Conservation (phyloP, 768 basidiomycete genomes). For the Naganishia vishniacii region DNA sequence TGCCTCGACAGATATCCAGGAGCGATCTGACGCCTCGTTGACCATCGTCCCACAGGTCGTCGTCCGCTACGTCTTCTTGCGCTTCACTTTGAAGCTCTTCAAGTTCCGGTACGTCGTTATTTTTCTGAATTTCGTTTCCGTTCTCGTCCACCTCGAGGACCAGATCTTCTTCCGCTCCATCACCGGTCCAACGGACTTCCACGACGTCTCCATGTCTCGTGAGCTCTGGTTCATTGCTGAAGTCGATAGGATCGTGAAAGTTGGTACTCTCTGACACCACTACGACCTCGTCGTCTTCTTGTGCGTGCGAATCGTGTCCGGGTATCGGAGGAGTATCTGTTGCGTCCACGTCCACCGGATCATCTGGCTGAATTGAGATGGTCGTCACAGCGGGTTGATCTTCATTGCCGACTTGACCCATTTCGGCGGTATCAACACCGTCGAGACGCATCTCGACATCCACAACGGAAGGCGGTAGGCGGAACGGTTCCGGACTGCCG, state of each 20-base stretch:
- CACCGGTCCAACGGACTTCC: slow-evolving; percentile 6
- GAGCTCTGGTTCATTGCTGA: slow-evolving; percentile 2
- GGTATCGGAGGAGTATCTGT: background rate
- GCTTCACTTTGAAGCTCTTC: no score
- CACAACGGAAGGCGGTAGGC: background rate
- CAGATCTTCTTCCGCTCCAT: background rate
- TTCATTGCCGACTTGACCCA: background rate
- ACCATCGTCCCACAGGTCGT: slow-evolving; percentile 3
- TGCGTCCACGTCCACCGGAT: background rate
- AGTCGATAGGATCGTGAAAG: background rate
- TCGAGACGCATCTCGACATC: background rate
- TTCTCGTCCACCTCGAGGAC: slow-evolving; percentile 16
- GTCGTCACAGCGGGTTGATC: background rate
- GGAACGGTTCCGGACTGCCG: slow-evolving; percentile 1
- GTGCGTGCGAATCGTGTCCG: background rate
- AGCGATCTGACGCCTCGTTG: slow-evolving; percentile 2
- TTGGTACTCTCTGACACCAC: background rate
- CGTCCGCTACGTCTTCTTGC: background rate
- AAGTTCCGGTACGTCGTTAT: background rate
- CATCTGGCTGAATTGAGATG: background rate
- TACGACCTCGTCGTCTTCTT: background rate
- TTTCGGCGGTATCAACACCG: no score
- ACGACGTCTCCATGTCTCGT: background rate
- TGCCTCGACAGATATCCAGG: slow-evolving; percentile 8
- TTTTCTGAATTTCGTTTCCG: background rate